Evolutionary conservation across 1,284 basidiomycete genomes (phyloP).

Genomic region (Rhodotorula mucilaginosa): DNA sequence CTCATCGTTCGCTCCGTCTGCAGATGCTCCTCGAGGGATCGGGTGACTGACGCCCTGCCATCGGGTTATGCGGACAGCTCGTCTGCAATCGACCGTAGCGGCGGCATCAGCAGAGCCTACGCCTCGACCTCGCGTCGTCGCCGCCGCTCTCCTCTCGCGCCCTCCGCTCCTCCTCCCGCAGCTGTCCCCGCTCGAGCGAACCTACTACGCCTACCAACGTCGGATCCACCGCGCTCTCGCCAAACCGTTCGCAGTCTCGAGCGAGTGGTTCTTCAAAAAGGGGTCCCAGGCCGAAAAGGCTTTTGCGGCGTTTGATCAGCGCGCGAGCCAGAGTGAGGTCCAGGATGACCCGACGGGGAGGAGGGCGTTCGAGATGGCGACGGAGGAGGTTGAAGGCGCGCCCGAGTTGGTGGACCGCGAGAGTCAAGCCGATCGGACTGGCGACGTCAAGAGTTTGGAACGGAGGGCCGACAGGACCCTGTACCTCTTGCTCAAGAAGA

Average conservation of each 20-base stretch:
- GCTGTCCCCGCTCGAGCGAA: conserved; percentile 64
- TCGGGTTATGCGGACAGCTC: neutral
- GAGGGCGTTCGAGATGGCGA: conserved; percentile 47
- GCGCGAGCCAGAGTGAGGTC: conserved; percentile 42
- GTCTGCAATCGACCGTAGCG: conserved; percentile 7
- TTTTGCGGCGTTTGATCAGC: conserved; percentile 53
- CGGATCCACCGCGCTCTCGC: conserved; percentile 78
- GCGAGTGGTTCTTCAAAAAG: conserved; percentile 92
- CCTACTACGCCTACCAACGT: conserved; percentile 83
- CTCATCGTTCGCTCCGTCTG: neutral
- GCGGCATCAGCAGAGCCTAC: conserved; percentile 1
- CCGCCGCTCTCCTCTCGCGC: conserved; percentile 42
- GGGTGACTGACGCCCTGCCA: neutral
- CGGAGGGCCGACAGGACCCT: conserved; percentile 78
- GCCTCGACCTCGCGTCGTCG: conserved; percentile 37
- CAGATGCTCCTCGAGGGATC: conserved; percentile 4
- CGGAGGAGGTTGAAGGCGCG: conserved; percentile 60
- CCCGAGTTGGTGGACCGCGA: conserved; percentile 51
- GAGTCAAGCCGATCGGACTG: conserved; percentile 62
- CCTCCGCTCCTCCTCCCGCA: conserved; percentile 40
- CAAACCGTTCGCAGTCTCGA: conserved; percentile 72
- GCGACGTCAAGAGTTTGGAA: conserved; percentile 72
- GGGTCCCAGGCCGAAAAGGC: conserved; percentile 81
- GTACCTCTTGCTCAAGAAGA: conserved; percentile 70
- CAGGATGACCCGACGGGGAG: conserved; percentile 54